Conservation (phyloP, 495 filamentous ascomycete genomes). For the Pyrenula aspistea region DNA sequence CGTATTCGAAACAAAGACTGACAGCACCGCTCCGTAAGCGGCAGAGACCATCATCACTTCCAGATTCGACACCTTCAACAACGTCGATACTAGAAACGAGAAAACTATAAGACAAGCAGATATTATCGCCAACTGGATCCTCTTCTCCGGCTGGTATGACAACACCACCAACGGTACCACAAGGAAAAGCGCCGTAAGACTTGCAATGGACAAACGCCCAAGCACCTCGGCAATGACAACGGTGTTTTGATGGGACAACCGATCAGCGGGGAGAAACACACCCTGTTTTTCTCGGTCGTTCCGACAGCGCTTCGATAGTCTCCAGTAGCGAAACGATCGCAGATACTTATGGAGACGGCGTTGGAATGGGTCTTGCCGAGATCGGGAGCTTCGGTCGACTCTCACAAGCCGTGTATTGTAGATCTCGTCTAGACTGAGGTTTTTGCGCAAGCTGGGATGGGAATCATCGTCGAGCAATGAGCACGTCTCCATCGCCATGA, state of each 20-base stretch:
- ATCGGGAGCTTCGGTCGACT: slow-evolving; percentile 7
- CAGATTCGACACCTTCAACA: slow-evolving; percentile 13
- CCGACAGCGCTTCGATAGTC: not conserved
- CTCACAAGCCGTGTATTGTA: slow-evolving; percentile 12
- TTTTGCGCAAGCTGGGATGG: slow-evolving; percentile 6
- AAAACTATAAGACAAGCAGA: slow-evolving; percentile 9
- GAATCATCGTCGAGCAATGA: slow-evolving; percentile 8
- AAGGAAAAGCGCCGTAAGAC: slow-evolving; percentile 9
- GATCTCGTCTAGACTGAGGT: slow-evolving; percentile 8
- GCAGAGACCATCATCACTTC: slow-evolving; percentile 16
- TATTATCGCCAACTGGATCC: slow-evolving; percentile 4
- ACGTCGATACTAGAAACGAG: slow-evolving; percentile 9
- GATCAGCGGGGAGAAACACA: not conserved
- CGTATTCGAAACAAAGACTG: slow-evolving; percentile 11
- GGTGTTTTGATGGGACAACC: slow-evolving; percentile 10
- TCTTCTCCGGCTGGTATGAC: slow-evolving; percentile 5
- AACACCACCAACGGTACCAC: slow-evolving; percentile 10
- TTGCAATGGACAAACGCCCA: slow-evolving; percentile 4
- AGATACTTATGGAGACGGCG: slow-evolving; percentile 7
- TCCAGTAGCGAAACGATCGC: slow-evolving; percentile 8
- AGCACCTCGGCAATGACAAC: slow-evolving; percentile 9
- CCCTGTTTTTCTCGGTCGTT: slow-evolving; percentile 1
- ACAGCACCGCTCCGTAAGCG: slow-evolving; percentile 17
- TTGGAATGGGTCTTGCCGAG: slow-evolving; percentile 6
- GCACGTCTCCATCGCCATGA: slow-evolving; percentile 14